These are phyloP conservation scores for Syncephalastrum racemosum DNA, from an alignment of 371 early-diverging fungal species.

Conservation along the genomic window DNA sequence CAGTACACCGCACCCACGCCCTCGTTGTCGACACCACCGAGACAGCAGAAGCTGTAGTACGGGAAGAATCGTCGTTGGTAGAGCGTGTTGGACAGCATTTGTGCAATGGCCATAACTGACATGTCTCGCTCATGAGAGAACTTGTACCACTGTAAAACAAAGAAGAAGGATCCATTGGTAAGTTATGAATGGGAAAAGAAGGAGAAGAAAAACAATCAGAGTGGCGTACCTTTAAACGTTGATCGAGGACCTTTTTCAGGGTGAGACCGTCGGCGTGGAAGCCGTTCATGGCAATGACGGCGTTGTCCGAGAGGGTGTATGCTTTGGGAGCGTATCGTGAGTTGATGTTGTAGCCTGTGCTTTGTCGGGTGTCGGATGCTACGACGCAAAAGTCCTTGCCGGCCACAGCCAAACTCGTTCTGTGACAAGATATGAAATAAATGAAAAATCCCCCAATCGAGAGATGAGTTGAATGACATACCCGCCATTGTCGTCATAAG, in stretches of 20 bases:
- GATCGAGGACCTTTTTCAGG: constrained; percentile 82
- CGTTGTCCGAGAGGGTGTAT: constrained; percentile 84
- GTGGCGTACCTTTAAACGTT: constrained; percentile 85
- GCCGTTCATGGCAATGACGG: constrained; percentile 90
- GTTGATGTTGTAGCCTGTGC: constrained; percentile 95
- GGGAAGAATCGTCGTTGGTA: constrained; percentile 98
- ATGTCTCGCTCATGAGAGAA: constrained; percentile 92
- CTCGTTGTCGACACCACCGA: constrained; percentile 93
- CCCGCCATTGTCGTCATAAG: constrained; percentile 83
- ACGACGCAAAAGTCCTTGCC: constrained; percentile 95
- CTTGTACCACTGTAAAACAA: constrained; percentile 75
- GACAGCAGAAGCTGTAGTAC: constrained; percentile 90
- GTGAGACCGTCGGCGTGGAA: constrained; percentile 95
- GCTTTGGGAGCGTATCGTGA: constrained; percentile 94
- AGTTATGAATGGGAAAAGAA: background rate
- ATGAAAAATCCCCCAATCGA: background rate
- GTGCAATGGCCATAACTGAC: constrained; percentile 87
- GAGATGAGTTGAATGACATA: constrained; percentile 22
- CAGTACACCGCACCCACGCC: constrained; percentile 91
- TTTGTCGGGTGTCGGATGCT: constrained; percentile 98
- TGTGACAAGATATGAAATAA: constrained; percentile 21
- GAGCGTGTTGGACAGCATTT: constrained; percentile 92
- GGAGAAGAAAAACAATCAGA: too few relatives aligned
- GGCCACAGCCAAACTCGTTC: constrained; percentile 93
- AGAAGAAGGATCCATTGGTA: background rate